Conservation (phyloP, 2,329 filamentous ascomycete species). For the Phialemonium atrogriseum region DNA sequence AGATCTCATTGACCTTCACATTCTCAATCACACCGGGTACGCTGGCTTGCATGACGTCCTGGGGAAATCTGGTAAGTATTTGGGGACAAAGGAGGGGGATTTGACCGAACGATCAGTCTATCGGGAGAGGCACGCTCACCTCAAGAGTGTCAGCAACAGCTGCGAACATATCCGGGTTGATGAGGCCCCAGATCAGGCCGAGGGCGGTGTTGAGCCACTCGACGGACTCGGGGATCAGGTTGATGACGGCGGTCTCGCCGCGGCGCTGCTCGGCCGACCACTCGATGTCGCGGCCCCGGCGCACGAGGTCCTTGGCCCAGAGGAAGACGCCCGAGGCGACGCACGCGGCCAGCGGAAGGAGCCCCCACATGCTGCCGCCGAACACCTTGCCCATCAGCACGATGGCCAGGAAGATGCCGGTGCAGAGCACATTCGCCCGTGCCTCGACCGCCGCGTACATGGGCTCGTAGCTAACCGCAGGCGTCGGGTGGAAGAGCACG, state of each 20-base stretch:
- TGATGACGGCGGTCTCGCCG: constrained; percentile 77
- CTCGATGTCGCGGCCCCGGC: constrained; percentile 73
- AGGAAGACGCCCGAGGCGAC: constrained; percentile 73
- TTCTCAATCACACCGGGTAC: constrained; percentile 89
- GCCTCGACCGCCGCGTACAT: constrained; percentile 73
- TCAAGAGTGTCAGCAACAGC: constrained; percentile 85
- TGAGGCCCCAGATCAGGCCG: constrained; percentile 76
- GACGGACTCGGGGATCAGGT: constrained; percentile 86
- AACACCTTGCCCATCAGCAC: constrained; percentile 72
- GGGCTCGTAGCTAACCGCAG: constrained; percentile 80
- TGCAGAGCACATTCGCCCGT: constrained; percentile 61
- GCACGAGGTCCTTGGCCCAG: constrained; percentile 82
- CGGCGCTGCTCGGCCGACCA: constrained; percentile 83
- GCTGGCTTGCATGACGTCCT: constrained; percentile 94
- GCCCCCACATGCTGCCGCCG: constrained; percentile 66
- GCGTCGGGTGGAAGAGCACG: constrained; percentile 90
- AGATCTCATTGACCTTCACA: constrained; percentile 89
- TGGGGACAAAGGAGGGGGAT: fast-evolving
- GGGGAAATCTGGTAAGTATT: constrained; percentile 22
- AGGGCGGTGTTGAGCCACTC: constrained; percentile 94
- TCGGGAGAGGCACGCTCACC: no score
- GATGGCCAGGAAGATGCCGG: constrained; percentile 63
- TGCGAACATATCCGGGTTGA: constrained; percentile 94
- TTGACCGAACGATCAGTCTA: no score
- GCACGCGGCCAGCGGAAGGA: constrained; percentile 65